These are phyloP conservation scores for Clarkia xantiana DNA, from an alignment of 345 rosid species.

Conservation along the genomic window DNA sequence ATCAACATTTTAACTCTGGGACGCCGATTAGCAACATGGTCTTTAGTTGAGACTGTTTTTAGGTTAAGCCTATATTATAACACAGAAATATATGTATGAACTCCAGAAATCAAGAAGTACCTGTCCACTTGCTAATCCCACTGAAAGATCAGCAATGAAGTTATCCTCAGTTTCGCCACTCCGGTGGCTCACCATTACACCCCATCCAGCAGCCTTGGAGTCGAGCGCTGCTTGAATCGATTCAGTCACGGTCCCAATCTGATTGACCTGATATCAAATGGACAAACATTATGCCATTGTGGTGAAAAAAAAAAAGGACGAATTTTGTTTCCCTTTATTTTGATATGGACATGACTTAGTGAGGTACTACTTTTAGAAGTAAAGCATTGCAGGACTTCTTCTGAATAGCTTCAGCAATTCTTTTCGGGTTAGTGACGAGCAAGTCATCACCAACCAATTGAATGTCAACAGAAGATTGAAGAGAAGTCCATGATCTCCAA, in stretches of 20 bases:
- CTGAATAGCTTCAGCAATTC: constrained; percentile 84
- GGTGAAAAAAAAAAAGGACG: not conserved
- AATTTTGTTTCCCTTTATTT: too few species aligned
- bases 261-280: constrained; percentile 57
- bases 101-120: constrained; percentile 17
- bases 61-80: too few species aligned
- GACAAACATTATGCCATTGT: not conserved
- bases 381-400: constrained; percentile 85
- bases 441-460: constrained; percentile 94
- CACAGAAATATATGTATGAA: constrained; percentile 3
- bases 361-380: constrained; percentile 52
- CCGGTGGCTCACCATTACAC: constrained; percentile 95
- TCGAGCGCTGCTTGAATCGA: constrained; percentile 91
- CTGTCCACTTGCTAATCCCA: constrained; percentile 97
- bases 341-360: too few species aligned
- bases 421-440: constrained; percentile 91
- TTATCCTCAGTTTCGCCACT: constrained; percentile 98
- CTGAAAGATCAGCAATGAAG: constrained; percentile 91
- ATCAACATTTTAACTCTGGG: too few species aligned
- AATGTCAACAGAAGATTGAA: constrained; percentile 78
- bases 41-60: too few species aligned
- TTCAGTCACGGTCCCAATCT: constrained; percentile 91
- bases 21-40: too few species aligned
- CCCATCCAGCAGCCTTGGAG: constrained; percentile 99
- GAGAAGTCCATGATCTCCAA: constrained; percentile 86